Percentiles rank a stretch among this genome's conserved stretches.
phyloP scores from a whole-genome alignment of 805 yeast genomes.

The Barnettozyma sp. region DNA sequence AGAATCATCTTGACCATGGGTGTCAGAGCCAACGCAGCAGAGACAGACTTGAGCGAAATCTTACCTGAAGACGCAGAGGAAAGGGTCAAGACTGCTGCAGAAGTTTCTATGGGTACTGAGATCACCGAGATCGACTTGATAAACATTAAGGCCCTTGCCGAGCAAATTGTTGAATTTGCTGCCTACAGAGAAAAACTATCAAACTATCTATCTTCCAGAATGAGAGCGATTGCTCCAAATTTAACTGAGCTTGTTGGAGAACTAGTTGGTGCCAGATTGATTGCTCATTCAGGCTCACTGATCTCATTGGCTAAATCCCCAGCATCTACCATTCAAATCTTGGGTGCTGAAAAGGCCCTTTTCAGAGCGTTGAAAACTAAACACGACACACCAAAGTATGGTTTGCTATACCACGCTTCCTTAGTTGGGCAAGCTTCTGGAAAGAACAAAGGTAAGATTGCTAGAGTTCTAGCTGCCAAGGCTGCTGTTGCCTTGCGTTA shows the following conservation, averaged over 20 bases:
- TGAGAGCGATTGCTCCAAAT: constrained; percentile 99
- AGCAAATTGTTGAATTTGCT: constrained; percentile 92
- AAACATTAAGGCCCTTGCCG: constrained; percentile 87
- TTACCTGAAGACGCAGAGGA: constrained; percentile 91
- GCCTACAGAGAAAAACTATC: constrained; percentile 95
- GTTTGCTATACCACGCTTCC: constrained; percentile 93
- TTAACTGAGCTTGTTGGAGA: constrained; percentile 94
- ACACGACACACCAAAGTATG: constrained; percentile 98
- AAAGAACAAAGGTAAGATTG: constrained; percentile 97
- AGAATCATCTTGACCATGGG: constrained; percentile 93
- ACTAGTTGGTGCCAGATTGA: constrained; percentile 95
- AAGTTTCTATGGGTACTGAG: constrained; percentile 99
- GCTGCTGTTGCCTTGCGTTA: constrained; percentile 95
- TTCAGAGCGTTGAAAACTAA: constrained; percentile 98
- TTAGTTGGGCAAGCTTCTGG: constrained; percentile 97
- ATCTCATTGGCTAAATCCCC: constrained; percentile 96
- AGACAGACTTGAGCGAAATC: constrained; percentile 82
- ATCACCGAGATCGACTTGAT: constrained; percentile 85
- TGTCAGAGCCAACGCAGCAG: constrained; percentile 82
- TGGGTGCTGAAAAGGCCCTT: constrained; percentile 98
- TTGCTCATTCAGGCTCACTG: constrained; percentile 94
- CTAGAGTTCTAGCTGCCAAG: constrained; percentile 97
- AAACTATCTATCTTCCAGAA: constrained; percentile 83
- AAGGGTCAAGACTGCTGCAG: constrained; percentile 92
- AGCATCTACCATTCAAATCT: constrained; percentile 95